Evolutionary conservation across 345 rosid species (phyloP).

Genomic region (Odontarrhena argentea): DNA sequence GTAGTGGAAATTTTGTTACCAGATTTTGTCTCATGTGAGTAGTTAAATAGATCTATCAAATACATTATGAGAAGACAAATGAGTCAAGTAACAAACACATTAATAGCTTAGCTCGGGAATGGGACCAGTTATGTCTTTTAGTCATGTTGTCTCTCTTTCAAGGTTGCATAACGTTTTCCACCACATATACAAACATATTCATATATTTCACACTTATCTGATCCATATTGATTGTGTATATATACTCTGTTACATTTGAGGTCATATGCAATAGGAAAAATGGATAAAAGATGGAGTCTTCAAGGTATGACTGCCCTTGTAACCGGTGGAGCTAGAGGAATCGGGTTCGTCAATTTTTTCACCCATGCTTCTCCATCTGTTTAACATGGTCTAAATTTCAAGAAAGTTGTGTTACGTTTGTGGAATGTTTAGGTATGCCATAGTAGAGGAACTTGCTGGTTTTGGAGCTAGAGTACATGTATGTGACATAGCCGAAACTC

Average conservation of each 20-base stretch:
- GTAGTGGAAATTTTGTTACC: too few species aligned
- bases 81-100: too few species aligned
- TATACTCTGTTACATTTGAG: not conserved
- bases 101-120: too few species aligned
- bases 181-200: too few species aligned
- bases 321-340: conserved; percentile 48
- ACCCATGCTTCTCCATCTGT: not conserved
- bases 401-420: not conserved
- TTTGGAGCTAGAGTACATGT: conserved; percentile 27
- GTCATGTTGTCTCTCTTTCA: too few species aligned
- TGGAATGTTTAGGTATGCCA: conserved; percentile 26
- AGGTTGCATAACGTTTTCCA: too few species aligned
- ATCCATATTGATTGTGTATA: not conserved
- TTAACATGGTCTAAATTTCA: not conserved
- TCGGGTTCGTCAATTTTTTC: conserved; percentile 35
- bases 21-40: too few species aligned
- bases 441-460: conserved; percentile 27
- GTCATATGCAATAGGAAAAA: not conserved
- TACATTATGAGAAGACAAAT: too few species aligned
- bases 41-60: too few species aligned
- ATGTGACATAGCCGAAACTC: not conserved
- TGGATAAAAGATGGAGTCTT: conserved; percentile 52
- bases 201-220: too few species aligned
- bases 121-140: too few species aligned
- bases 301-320: conserved; percentile 51